Evolutionary conservation across 2,329 filamentous ascomycete genomes (phyloP).

Genomic region (Cercospora janseana): DNA sequence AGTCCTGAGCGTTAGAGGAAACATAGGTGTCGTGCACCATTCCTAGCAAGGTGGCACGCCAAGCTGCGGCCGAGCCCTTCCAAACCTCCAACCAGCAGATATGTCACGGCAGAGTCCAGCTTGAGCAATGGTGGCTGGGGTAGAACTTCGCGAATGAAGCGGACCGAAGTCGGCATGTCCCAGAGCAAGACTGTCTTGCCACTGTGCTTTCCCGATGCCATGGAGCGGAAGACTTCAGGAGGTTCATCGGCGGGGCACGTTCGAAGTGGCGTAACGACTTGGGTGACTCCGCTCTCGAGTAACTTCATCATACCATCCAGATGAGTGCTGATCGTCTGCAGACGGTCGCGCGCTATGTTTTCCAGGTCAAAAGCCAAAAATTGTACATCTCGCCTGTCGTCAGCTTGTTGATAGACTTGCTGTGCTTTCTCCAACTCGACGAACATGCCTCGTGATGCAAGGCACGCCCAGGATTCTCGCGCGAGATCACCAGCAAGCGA

Average conservation of each 20-base stretch:
- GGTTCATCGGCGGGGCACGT: constrained; percentile 23
- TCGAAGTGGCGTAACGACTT: constrained; percentile 20
- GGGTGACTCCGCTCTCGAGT: constrained; percentile 9
- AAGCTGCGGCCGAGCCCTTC: constrained; percentile 19
- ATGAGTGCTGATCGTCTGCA: constrained; percentile 7
- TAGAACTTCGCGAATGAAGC: background rate
- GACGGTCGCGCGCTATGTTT: background rate
- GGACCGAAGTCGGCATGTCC: constrained; percentile 2
- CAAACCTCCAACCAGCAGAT: constrained; percentile 19
- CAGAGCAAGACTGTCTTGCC: constrained; percentile 19
- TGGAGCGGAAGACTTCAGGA: constrained; percentile 21
- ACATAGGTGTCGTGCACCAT: constrained; percentile 13
- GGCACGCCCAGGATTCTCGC: constrained; percentile 28
- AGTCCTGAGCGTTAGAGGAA: too few species aligned
- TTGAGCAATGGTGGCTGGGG: background rate
- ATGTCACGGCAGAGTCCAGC: constrained; percentile 9
- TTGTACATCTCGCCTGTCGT: too few species aligned
- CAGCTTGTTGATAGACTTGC: background rate
- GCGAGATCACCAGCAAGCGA: constrained; percentile 32
- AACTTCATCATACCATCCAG: constrained; percentile 22
- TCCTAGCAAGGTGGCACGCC: constrained; percentile 7
- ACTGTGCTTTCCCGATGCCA: constrained; percentile 20
- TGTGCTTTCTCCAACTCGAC: constrained; percentile 29
- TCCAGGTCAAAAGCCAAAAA: constrained; percentile 18
- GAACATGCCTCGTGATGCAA: constrained; percentile 38